Percentiles rank a stretch among this genome's conserved stretches.
Conservation (phyloP, 78 protist species). For the Protostelium mycophagum region DNA sequence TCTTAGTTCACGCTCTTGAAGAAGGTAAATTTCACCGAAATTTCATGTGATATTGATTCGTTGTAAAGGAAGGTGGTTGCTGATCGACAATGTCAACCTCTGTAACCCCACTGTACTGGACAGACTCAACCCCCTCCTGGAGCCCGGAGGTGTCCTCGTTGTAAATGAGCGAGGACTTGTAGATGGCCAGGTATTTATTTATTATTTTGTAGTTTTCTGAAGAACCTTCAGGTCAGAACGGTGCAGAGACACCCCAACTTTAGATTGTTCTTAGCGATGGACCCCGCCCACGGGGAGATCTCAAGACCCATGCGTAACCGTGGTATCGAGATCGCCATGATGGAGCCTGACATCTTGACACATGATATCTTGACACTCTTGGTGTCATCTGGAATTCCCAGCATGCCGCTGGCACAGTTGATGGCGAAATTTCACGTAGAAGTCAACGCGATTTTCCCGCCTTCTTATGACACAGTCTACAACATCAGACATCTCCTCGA, state of each 20-base stretch:
- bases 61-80: conserved; percentile 92
- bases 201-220: background rate
- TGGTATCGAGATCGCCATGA: conserved; percentile 85
- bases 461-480: conserved; percentile 39
- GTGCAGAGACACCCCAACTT: conserved; percentile 85
- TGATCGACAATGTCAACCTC: conserved; percentile 95
- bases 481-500: conserved; percentile 31
- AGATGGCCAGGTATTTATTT: conserved; percentile 59
- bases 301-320: conserved; percentile 99
- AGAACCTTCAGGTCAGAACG: background rate
- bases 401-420: background rate
- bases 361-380: conserved; percentile 28
- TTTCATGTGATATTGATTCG: background rate
- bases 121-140: conserved; percentile 97
- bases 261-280: conserved; percentile 89
- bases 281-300: conserved; percentile 91
- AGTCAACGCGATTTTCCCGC: conserved; percentile 9
- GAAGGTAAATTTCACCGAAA: conserved; percentile 7
- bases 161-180: conserved; percentile 92
- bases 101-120: conserved; percentile 98
- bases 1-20: conserved; percentile 75
- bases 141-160: conserved; percentile 86
- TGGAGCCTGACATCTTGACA: background rate
- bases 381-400: conserved; percentile 39
- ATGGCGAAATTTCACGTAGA: conserved; percentile 45